phyloP scores from a whole-genome alignment of 2,329 filamentous ascomycete genomes.

The Fusarium beomiforme region DNA sequence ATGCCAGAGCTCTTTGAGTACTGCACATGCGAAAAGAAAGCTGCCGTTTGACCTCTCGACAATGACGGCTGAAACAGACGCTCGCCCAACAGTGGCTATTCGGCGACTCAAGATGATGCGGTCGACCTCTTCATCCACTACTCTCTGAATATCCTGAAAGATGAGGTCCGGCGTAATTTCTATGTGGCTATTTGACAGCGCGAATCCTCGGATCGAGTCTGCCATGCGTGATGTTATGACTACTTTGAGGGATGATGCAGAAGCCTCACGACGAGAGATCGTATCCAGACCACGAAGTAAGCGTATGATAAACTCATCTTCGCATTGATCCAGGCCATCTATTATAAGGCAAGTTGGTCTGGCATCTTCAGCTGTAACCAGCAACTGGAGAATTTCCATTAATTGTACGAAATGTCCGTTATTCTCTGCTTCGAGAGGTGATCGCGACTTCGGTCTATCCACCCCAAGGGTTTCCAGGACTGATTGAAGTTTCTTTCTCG shows the following conservation, averaged over 20 bases:
- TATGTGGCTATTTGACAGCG: slow-evolving; percentile 22
- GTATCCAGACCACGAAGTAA: slow-evolving; percentile 25
- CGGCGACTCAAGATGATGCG: slow-evolving; percentile 31
- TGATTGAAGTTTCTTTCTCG: slow-evolving; percentile 15
- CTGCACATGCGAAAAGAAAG: slow-evolving; percentile 32
- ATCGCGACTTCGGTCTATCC: slow-evolving; percentile 6
- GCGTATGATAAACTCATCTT: slow-evolving; percentile 18
- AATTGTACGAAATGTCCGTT: slow-evolving; percentile 23
- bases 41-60: slow-evolving; percentile 36
- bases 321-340: slow-evolving; percentile 33
- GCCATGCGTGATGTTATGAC: slow-evolving; percentile 25
- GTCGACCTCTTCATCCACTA: slow-evolving; percentile 34
- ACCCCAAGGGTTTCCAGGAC: slow-evolving; percentile 13
- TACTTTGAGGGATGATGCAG: slow-evolving; percentile 4
- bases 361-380: slow-evolving; percentile 8
- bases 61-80: slow-evolving; percentile 30
- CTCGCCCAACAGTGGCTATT: slow-evolving; percentile 25
- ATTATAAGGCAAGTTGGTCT: slow-evolving; percentile 26
- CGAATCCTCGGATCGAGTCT: slow-evolving; percentile 32
- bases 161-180: slow-evolving; percentile 19
- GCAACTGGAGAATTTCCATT: slow-evolving; percentile 26
- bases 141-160: slow-evolving; percentile 26
- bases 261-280: slow-evolving; percentile 23
- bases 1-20: slow-evolving; percentile 34
- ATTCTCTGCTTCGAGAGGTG: not conserved